These are phyloP conservation scores for Sugiyamaella americana DNA, from an alignment of 805 yeast species.

Conservation along the genomic window DNA sequence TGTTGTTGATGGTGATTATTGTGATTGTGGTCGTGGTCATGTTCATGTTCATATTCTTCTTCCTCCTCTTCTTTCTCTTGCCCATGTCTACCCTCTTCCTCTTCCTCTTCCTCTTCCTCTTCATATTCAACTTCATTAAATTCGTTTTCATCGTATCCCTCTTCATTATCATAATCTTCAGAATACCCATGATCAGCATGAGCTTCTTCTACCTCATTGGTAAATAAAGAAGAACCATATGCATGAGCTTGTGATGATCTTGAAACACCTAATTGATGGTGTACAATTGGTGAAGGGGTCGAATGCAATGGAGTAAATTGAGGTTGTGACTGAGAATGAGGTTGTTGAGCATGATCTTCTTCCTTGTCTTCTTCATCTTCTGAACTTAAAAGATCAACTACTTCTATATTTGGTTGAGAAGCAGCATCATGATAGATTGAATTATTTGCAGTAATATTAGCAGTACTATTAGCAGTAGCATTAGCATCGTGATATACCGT, in stretches of 20 bases:
- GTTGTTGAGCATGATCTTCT: slow-evolving; percentile 5
- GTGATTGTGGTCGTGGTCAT: too few relatives aligned
- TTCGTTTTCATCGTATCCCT: not conserved
- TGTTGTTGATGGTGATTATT: too few relatives aligned
- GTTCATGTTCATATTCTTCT: too few relatives aligned
- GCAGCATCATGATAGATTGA: not conserved
- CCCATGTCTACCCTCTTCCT: slow-evolving; percentile 11
- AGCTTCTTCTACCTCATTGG: not conserved
- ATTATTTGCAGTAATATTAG: not conserved
- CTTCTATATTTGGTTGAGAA: slow-evolving; percentile 4
- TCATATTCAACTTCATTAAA: slow-evolving; percentile 7
- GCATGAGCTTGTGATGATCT: too few relatives aligned
- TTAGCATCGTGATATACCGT: not conserved
- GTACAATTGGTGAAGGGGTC: too few relatives aligned
- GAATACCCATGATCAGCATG: not conserved
- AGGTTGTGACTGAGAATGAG: too few relatives aligned
- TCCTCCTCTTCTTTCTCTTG: slow-evolving; percentile 5
- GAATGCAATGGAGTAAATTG: too few relatives aligned
- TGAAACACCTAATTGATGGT: too few relatives aligned
- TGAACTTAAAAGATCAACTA: slow-evolving; percentile 1
- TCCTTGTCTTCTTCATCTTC: slow-evolving; percentile 5
- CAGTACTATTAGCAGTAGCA: not conserved
- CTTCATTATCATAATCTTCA: not conserved
- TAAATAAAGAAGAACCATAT: not conserved
- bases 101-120: slow-evolving; percentile 10